These are phyloP conservation scores for Gentiana macrophylla DNA, from an alignment of 257 asterid species.

Conservation along the genomic window DNA sequence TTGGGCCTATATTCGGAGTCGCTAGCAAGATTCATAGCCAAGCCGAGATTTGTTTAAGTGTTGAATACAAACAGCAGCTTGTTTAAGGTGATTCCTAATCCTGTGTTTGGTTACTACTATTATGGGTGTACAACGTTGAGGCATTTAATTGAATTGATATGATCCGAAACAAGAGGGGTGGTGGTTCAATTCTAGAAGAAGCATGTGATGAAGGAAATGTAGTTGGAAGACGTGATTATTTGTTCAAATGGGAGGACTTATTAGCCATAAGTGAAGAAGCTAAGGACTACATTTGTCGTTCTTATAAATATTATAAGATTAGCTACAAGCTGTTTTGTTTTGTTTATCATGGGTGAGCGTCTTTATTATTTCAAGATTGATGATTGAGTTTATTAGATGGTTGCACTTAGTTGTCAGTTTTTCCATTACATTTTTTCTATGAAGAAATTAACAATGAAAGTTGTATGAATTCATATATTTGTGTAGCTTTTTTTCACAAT, in stretches of 20 bases:
- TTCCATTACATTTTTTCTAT: no score
- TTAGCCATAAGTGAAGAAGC: not conserved
- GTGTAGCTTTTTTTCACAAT: no score
- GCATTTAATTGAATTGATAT: no score
- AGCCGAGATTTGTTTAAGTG: conserved; percentile 3
- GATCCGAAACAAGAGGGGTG: not conserved
- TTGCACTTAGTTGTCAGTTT: no score
- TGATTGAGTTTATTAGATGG: no score
- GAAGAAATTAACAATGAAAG: no score
- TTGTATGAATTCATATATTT: no score
- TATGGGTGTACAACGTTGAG: no score
- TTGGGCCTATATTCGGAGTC: not conserved
- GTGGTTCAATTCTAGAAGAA: not conserved
- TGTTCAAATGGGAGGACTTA: not conserved
- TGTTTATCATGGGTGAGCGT: not conserved
- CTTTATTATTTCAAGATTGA: no score
- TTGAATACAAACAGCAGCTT: not conserved
- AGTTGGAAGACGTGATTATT: no score
- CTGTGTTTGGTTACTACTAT: not conserved
- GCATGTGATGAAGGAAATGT: no score
- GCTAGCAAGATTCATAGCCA: conserved; percentile 1
- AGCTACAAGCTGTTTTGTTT: not conserved
- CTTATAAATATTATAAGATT: not conserved
- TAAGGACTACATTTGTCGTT: not conserved
- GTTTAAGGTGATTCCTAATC: no score